Base-by-base conservation (phyloP, 164 flowering plant genomes). In the Nymphaea thermarum region DNA sequence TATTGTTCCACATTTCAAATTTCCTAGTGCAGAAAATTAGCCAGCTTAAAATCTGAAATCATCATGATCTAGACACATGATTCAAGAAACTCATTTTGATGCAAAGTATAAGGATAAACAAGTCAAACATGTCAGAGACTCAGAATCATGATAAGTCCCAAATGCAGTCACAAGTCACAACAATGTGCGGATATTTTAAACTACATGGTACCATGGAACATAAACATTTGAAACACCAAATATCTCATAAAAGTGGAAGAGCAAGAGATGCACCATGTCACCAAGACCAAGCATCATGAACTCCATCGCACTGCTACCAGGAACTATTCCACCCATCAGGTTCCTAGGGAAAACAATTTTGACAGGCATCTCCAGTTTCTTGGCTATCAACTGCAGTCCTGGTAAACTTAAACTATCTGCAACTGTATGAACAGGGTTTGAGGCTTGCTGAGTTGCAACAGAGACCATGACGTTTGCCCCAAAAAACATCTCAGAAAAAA, bases 221-320 rank as follows among this genome's bases (percentile, higher is more conserved):
- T 25, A 25, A 25, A 25, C 36, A 25, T 25, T 25, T 25, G 25
- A 62, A 62, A 62, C 16, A 14, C 18, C 12, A 62, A 17, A 25
- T 14, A 11, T 14, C 18, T 62, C 25, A 62, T 64, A 43, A 25
- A 25, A 64, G 44, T 18, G 41, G 16, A n/a, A 8, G 8, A 64
- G 44, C 44, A 73, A 71, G 43, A 67, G 42, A 44, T 25, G 79
- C 86, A 94, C 99, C 99, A 94, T 94, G 76, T 94, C 98, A 72
- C 99, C 98, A 53, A 94, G 93, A 63, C 99, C 98, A 72, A 94
- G 99, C 96, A 94, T 91, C 90, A 91, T 90, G 80, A 85, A 94
- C 69, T 94, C 92, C 42, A 77, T 65, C 57, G 82, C 74, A 74
- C 59, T 80, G 62, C 80, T 82, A 66, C 87, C 93, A 66, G 94